These are phyloP conservation scores for Striga asiatica DNA, from an alignment of 257 asterid genomes.

Conservation along the genomic window DNA sequence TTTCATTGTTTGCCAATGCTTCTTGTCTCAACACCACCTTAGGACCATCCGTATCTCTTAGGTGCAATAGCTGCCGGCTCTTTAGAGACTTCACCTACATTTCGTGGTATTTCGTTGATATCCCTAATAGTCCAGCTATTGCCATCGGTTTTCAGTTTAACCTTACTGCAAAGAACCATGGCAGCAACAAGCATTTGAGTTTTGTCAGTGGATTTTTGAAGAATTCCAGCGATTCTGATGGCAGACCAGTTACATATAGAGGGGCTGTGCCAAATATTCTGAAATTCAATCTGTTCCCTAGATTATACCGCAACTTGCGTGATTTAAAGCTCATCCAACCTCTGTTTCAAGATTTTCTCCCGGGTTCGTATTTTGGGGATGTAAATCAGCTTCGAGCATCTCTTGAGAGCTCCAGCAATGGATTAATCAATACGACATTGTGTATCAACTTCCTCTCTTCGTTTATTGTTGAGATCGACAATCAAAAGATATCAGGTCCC, in stretches of 20 bases:
- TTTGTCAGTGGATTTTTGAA: conserved; percentile 67
- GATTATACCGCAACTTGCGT: conserved; percentile 55
- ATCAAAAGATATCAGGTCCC: conserved; percentile 60
- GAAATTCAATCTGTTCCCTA: conserved; percentile 78
- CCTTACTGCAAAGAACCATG: conserved; percentile 64
- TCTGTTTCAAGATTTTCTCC: conserved; percentile 78
- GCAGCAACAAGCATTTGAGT: conserved; percentile 53
- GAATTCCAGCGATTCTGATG: conserved; percentile 42
- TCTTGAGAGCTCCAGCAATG: conserved; percentile 49
- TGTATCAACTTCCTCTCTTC: conserved; percentile 70
- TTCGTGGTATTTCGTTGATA: conserved; percentile 86
- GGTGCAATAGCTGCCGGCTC: conserved; percentile 55
- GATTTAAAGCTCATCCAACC: conserved; percentile 85
- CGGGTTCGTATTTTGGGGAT: conserved; percentile 68
- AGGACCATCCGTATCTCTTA: conserved; percentile 73
- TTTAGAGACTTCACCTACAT: conserved; percentile 45
- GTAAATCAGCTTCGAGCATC: conserved; percentile 57
- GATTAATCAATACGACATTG: conserved; percentile 73
- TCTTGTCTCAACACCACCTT: conserved; percentile 70
- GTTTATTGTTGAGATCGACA: conserved; percentile 74
- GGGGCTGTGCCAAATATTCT: conserved; percentile 65
- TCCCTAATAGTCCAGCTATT: conserved; percentile 76
- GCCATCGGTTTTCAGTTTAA: conserved; percentile 89
- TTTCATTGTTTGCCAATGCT: conserved; percentile 66
- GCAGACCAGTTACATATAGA: conserved; percentile 56